Conservation (phyloP, 805 yeast species). For the Myxozyma neotropica region DNA sequence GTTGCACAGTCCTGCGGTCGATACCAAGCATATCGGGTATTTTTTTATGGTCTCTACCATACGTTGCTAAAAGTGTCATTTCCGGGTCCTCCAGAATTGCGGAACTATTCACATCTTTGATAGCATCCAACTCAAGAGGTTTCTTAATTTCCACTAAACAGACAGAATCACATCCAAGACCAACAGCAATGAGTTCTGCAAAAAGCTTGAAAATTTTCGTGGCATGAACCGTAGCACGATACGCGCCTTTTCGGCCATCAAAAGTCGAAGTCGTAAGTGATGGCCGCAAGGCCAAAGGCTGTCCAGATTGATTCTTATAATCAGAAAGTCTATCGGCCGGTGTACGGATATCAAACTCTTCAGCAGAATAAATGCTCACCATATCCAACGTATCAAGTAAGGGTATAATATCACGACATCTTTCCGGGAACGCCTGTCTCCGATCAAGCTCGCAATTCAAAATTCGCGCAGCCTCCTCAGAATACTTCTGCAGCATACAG, state of each 20-base stretch:
- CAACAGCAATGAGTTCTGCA: slow-evolving; percentile 11
- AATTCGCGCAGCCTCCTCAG: slow-evolving; percentile 4
- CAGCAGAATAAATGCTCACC: slow-evolving; percentile 12
- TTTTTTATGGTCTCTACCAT: neutral
- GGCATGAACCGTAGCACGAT: neutral
- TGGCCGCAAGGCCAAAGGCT: neutral
- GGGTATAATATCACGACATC: neutral
- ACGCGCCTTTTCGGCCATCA: neutral
- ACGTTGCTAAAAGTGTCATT: neutral
- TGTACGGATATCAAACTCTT: slow-evolving; percentile 9
- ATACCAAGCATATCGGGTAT: neutral
- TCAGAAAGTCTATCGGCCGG: neutral
- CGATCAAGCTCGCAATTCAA: slow-evolving; percentile 4
- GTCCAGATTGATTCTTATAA: neutral
- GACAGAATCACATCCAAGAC: slow-evolving; percentile 9
- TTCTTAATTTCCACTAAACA: slow-evolving; percentile 7
- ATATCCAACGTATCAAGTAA: neutral
- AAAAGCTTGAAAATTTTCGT: slow-evolving; percentile 5
- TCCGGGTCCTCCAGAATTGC: neutral
- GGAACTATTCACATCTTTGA: neutral
- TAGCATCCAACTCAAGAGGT: neutral
- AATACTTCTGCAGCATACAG: slow-evolving; percentile 12
- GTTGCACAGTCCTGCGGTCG: neutral
- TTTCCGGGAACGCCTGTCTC: neutral
- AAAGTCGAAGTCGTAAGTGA: neutral